phyloP scores from a whole-genome alignment of 352 stramenopile genomes.

The Vaucheria bursata region DNA sequence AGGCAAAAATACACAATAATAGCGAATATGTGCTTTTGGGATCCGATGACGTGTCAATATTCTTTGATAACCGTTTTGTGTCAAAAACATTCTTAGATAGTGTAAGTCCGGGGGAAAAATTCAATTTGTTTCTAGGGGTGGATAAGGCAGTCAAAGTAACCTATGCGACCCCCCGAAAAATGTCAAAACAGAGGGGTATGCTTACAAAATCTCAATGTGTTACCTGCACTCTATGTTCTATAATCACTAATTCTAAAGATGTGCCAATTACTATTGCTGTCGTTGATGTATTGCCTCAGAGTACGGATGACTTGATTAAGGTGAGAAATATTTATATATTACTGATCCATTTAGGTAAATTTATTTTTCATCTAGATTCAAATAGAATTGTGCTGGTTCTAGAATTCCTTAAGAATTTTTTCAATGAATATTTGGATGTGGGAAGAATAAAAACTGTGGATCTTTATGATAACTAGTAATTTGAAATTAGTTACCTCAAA shows the following conservation, averaged over 20 bases:
- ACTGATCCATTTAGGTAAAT: too few species aligned
- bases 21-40: constrained; percentile 29
- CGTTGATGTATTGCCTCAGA: constrained; percentile 20
- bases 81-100: constrained; percentile 27
- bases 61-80: constrained; percentile 42
- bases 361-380: too few species aligned
- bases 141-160: constrained; percentile 34
- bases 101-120: constrained; percentile 28
- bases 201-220: constrained; percentile 33
- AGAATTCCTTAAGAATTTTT: too few species aligned
- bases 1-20: constrained; percentile 24
- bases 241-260: constrained; percentile 28
- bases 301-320: constrained; percentile 27
- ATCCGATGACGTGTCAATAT: constrained; percentile 28
- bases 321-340: constrained; percentile 1
- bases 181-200: constrained; percentile 12
- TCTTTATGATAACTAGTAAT: too few species aligned
- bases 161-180: constrained; percentile 19
- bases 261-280: constrained; percentile 30
- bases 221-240: constrained; percentile 25
- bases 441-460: too few species aligned
- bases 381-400: too few species aligned
- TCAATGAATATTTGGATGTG: too few species aligned
- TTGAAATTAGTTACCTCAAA: too few species aligned
- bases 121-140: constrained; percentile 29